A percentile compares a stretch with the other conserved stretches of the same genome.
Evolutionary conservation across 352 stramenopile species (phyloP).

Genomic region (Globisporangium emineosum): DNA sequence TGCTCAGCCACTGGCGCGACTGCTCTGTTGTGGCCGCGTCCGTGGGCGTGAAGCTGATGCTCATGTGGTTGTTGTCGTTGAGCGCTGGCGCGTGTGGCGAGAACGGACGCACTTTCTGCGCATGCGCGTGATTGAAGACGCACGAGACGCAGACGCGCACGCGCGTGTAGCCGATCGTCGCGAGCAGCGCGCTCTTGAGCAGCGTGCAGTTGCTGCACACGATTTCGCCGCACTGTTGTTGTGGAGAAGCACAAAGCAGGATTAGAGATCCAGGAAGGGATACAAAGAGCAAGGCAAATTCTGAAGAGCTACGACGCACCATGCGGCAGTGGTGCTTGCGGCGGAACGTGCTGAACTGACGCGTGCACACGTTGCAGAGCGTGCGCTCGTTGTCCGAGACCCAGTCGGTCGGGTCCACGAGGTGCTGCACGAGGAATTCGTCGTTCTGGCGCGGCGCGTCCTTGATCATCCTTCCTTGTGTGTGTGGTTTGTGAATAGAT

Average conservation of each 20-base stretch:
- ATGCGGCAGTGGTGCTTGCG: conserved; percentile 88
- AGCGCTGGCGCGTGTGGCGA: neutral
- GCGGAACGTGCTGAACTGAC: conserved; percentile 73
- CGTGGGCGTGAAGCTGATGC: conserved; percentile 21
- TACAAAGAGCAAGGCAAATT: neutral
- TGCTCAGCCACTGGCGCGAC: conserved; percentile 53
- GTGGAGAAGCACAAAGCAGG: neutral
- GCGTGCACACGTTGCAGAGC: conserved; percentile 76
- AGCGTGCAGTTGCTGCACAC: conserved; percentile 81
- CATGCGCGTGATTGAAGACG: conserved; percentile 48
- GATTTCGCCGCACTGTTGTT: conserved; percentile 63
- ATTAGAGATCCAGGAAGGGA: neutral
- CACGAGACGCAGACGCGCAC: conserved; percentile 82
- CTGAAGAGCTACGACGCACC: conserved; percentile 28
- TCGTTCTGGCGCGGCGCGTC: conserved; percentile 26
- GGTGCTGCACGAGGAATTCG: conserved; percentile 66
- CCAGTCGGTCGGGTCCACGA: conserved; percentile 75
- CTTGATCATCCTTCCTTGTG: conserved; percentile 27
- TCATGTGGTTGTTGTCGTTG: neutral
- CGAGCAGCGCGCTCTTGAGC: conserved; percentile 62
- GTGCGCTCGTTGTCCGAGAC: conserved; percentile 67
- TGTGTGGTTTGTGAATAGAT: too few relatives aligned
- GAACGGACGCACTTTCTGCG: conserved; percentile 9
- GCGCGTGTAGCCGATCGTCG: conserved; percentile 47
- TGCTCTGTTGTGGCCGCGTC: conserved; percentile 24